phyloP scores from a whole-genome alignment of 1,139 yeast genomes.

The Geotrichum cucujoidarum region DNA sequence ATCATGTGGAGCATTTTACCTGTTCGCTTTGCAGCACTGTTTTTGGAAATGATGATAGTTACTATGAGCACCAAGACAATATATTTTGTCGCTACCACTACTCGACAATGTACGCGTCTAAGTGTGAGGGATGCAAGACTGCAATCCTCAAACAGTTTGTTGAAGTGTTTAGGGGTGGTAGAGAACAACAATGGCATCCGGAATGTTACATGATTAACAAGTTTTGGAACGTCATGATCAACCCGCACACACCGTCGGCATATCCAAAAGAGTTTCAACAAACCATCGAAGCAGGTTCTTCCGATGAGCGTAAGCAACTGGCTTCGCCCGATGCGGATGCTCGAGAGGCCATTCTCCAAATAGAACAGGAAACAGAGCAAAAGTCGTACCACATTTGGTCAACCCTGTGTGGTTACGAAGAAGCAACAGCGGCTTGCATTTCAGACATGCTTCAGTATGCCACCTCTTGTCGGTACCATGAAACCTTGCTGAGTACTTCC shows the following conservation, averaged over 20 bases:
- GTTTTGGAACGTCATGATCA: constrained; percentile 76
- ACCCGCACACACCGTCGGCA: constrained; percentile 6
- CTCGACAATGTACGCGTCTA: constrained; percentile 74
- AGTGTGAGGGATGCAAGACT: constrained; percentile 90
- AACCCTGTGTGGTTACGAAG: constrained; percentile 83
- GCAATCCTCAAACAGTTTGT: constrained; percentile 93
- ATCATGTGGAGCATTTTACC: constrained; percentile 92
- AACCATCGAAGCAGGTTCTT: not conserved
- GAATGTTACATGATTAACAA: constrained; percentile 97
- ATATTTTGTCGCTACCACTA: constrained; percentile 92
- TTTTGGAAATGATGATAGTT: constrained; percentile 88
- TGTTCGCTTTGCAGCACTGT: constrained; percentile 84
- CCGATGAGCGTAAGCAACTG: not conserved
- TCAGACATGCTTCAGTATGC: constrained; percentile 89
- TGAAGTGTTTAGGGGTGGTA: constrained; percentile 87
- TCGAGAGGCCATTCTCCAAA: constrained; percentile 43
- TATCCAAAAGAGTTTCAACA: constrained; percentile 1
- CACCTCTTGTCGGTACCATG: constrained; percentile 65
- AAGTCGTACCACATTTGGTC: constrained; percentile 82
- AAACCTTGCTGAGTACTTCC: constrained; percentile 71
- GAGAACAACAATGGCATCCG: constrained; percentile 97
- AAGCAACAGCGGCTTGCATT: constrained; percentile 84
- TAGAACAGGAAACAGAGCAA: constrained; percentile 60
- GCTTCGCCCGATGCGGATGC: constrained; percentile 39
- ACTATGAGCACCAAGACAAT: constrained; percentile 78